Evolutionary conservation across 257 asterid species (phyloP), one percentile per base, ranked within the genome.

Genomic region (Plantago elongata): DNA sequence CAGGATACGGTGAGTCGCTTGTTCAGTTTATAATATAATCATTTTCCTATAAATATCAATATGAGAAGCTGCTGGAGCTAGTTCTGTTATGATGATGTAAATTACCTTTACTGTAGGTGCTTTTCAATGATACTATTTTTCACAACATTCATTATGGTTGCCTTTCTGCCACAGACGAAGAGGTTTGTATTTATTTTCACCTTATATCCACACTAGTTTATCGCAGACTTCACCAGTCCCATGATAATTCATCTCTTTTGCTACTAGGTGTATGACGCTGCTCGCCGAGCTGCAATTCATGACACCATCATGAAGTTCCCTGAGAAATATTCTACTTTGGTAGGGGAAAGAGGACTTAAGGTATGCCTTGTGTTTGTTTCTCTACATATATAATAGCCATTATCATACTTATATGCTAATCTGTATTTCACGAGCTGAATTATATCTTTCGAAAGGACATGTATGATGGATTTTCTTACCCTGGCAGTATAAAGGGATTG

Each of bases 341-440:
- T 93, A 9, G 99, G 99, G 75, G 99, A 93, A 85, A 89, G 99
- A 75, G 99, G 99, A 58, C 97, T 93, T 54, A 93, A 93, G 94
- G 99, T 93, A 69, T 74, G 64, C 27, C 27, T 38, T 44, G 61
- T 63, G 13, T 34, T 57, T 51, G n/a, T 70, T 43, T 61, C 18
- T 43, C 60, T 43, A 40, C 9, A 27, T 1, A 34, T 7, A 0
- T 34, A 34, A 34, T 34, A 34, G 4, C 8, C 40, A 34, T 34
- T 6, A 34, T 4, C 40, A 34, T 34, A 7, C 40, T 34, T 34
- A 34, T 34, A 34, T 34, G 8, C 40, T 34, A 34, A 34, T 34
- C 40, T 7, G 5, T 7, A 4, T 34, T 34, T 34, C 40, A 37
- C n/a, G 14, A 11, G 60, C 13, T 38, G 48, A 37, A 57, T 9